These are phyloP conservation scores for Mycena metata DNA, from an alignment of 768 basidiomycete genomes.

Conservation along the genomic window DNA sequence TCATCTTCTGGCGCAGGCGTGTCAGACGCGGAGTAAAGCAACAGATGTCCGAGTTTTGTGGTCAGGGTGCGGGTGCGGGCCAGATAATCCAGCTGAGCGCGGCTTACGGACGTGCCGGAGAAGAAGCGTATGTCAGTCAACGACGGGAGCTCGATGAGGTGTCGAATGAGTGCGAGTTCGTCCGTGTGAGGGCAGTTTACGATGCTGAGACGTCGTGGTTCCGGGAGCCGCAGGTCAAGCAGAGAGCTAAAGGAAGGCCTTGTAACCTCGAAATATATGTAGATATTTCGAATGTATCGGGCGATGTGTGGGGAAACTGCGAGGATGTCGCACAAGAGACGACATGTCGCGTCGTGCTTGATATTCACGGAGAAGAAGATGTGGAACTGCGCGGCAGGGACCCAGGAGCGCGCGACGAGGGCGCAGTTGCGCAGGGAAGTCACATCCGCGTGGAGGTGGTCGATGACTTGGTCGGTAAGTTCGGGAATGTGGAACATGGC, in stretches of 20 bases:
- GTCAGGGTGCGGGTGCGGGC: not conserved
- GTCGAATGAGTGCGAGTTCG: slow-evolving; percentile 9
- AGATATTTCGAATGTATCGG: slow-evolving; percentile 21
- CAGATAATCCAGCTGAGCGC: slow-evolving; percentile 10
- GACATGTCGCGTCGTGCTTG: slow-evolving; percentile 15
- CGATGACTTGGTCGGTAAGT: slow-evolving; percentile 29
- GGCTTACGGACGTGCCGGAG: slow-evolving; percentile 18
- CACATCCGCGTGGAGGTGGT: slow-evolving; percentile 20
- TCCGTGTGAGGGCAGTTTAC: slow-evolving; percentile 22
- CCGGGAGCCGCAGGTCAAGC: slow-evolving; percentile 9
- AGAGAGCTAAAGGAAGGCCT: slow-evolving; percentile 5
- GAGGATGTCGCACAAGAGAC: slow-evolving; percentile 12
- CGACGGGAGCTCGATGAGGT: slow-evolving; percentile 12
- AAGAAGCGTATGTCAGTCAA: slow-evolving; percentile 19
- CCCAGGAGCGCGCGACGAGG: slow-evolving; percentile 20
- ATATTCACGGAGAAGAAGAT: slow-evolving; percentile 25
- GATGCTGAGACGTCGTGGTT: slow-evolving; percentile 18
- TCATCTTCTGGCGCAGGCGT: slow-evolving; percentile 17
- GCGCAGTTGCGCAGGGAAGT: slow-evolving; percentile 7
- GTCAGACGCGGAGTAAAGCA: slow-evolving; percentile 24
- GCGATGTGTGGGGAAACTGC: slow-evolving; percentile 9
- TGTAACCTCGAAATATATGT: slow-evolving; percentile 16
- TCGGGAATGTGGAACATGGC: slow-evolving; percentile 24
- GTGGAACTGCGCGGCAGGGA: slow-evolving; percentile 20
- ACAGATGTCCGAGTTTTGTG: slow-evolving; percentile 1